Percentiles rank a stretch among this genome's conserved stretches.
phyloP scores from a whole-genome alignment of 345 rosid genomes.

The Brassica nigra region DNA sequence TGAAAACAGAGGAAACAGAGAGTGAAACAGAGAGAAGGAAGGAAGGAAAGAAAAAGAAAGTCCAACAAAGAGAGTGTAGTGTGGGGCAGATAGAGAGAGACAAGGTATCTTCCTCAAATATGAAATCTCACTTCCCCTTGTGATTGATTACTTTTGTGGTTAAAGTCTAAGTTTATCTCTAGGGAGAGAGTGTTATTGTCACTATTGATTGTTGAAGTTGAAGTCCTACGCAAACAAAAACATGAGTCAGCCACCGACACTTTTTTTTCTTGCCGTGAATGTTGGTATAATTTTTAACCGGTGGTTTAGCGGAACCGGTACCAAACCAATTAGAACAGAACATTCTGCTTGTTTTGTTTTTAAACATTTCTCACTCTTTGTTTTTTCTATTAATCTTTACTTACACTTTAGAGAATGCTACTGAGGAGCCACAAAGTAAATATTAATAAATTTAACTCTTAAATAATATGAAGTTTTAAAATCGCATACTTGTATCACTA shows the following conservation, averaged over 20 bases:
- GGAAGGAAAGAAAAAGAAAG: constrained; percentile 22
- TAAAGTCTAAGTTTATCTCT: neutral
- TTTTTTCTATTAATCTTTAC: neutral
- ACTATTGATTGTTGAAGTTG: constrained; percentile 32
- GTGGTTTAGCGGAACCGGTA: neutral
- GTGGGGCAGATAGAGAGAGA: constrained; percentile 37
- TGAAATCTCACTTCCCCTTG: constrained; percentile 33
- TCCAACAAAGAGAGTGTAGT: constrained; percentile 29
- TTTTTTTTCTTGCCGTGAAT: constrained; percentile 20
- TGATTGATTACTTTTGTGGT: constrained; percentile 7
- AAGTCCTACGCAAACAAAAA: constrained; percentile 25
- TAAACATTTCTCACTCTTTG: neutral
- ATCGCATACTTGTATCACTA: constrained; percentile 7
- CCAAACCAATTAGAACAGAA: constrained; percentile 8
- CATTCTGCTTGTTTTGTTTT: neutral
- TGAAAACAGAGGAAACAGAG: constrained; percentile 4
- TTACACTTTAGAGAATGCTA: no score
- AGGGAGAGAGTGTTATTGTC: constrained; percentile 29
- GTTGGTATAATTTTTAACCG: constrained; percentile 14
- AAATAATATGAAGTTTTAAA: neutral
- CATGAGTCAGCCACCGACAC: constrained; percentile 43
- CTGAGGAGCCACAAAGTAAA: no score
- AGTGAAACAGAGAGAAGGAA: neutral
- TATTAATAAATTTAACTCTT: neutral
- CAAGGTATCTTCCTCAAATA: constrained; percentile 38